These are phyloP conservation scores for Epithemia pelagica DNA, from an alignment of 108 stramenopile genomes.

Conservation along the genomic window DNA sequence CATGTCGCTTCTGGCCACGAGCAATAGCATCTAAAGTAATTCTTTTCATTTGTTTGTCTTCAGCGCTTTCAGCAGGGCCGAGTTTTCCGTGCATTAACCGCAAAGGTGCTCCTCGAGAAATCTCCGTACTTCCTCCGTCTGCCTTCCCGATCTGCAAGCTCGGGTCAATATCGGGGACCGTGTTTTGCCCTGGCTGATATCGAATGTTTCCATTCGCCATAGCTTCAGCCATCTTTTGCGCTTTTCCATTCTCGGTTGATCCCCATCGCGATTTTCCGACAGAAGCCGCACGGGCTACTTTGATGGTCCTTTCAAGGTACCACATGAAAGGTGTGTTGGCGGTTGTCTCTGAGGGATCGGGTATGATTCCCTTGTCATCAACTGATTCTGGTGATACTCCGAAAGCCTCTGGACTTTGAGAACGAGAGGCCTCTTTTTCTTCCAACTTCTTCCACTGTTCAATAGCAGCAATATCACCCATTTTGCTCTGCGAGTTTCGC, in stretches of 20 bases:
- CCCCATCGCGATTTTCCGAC: background rate
- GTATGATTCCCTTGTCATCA: background rate
- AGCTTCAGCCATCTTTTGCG: background rate
- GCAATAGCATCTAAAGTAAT: background rate
- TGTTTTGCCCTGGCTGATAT: too few species aligned
- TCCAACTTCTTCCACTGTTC: background rate
- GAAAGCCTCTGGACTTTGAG: background rate
- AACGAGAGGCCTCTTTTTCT: background rate
- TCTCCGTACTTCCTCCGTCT: too few species aligned
- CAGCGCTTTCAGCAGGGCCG: too few species aligned
- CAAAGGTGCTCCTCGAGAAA: too few species aligned
- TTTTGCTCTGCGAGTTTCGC: background rate
- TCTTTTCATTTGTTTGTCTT: background rate
- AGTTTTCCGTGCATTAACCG: too few species aligned
- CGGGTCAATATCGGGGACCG: too few species aligned
- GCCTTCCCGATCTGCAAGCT: too few species aligned
- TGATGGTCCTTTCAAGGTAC: background rate
- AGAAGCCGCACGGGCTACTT: background rate
- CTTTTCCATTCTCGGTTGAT: background rate
- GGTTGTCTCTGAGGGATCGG: background rate
- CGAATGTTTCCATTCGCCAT: background rate
- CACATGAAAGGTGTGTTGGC: background rate
- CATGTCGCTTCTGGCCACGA: background rate
- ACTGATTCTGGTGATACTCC: background rate
- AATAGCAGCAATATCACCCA: background rate